Percentiles rank a stretch among this genome's conserved stretches.
These are phyloP conservation scores for Medicago lupulina DNA, from an alignment of 306 rosid genomes.

Conservation along the genomic window DNA sequence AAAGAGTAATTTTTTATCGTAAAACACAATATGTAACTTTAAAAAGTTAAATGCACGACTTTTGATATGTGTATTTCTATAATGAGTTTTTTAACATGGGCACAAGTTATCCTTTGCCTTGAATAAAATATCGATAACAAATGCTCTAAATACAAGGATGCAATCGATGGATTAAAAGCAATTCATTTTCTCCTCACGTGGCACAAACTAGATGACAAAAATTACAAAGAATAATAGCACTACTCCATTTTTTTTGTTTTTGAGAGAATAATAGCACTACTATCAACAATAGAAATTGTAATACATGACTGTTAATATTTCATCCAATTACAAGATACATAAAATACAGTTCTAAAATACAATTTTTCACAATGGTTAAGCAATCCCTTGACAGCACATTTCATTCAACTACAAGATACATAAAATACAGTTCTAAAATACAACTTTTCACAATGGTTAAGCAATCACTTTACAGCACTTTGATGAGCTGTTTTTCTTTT, in stretches of 20 bases:
- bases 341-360: conserved; percentile 46
- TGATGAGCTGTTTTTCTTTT: conserved; percentile 37
- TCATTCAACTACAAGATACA: conserved; percentile 44
- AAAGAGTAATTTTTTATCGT: too few relatives aligned
- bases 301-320: conserved; percentile 35
- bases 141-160: too few relatives aligned
- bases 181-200: too few relatives aligned
- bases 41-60: too few relatives aligned
- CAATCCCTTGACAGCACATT: conserved; percentile 38
- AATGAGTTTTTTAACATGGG: too few relatives aligned
- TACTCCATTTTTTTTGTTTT: too few relatives aligned
- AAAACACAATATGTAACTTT: too few relatives aligned
- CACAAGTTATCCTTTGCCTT: too few relatives aligned
- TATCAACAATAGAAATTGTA: conserved; percentile 14
- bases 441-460: conserved; percentile 47
- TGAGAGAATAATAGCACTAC: neutral
- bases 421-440: conserved; percentile 43
- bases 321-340: conserved; percentile 44
- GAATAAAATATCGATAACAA: too few relatives aligned
- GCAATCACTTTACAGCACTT: conserved; percentile 33
- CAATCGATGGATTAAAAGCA: too few relatives aligned
- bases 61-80: too few relatives aligned
- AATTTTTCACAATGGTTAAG: conserved; percentile 45
- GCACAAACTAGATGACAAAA: too few relatives aligned
- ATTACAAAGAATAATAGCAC: neutral